Percentiles rank a stretch among this genome's conserved stretches.
phyloP scores from a whole-genome alignment of 148 eudicot genomes.

The Rhododendron simsii region DNA sequence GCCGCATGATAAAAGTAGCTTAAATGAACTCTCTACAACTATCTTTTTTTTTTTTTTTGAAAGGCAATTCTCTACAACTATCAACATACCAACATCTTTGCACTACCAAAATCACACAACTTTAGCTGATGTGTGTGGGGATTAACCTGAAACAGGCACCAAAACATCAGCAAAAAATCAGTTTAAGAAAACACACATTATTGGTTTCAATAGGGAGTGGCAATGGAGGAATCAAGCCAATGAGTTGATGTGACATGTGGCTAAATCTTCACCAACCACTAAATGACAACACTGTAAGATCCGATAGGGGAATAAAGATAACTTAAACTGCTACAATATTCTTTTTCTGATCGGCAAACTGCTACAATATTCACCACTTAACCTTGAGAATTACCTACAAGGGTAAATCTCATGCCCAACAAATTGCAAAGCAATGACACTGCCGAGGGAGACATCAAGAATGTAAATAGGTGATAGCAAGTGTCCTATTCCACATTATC shows the following conservation, averaged over 20 bases:
- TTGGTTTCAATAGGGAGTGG: background rate
- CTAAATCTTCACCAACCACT: background rate
- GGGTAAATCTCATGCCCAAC: background rate
- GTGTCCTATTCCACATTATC: background rate
- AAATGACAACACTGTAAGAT: background rate
- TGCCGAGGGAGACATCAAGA: background rate
- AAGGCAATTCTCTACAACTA: background rate
- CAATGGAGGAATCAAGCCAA: background rate
- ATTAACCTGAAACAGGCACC: conserved; percentile 61
- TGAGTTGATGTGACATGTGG: background rate
- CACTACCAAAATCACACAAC: conserved; percentile 96
- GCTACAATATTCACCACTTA: background rate
- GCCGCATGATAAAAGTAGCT: background rate
- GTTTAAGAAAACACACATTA: background rate
- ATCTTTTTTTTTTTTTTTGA: background rate
- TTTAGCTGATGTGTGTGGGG: conserved; percentile 85
- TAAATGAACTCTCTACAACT: background rate
- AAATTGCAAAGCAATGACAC: background rate
- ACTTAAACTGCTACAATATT: background rate
- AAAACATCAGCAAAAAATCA: background rate
- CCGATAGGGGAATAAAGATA: background rate
- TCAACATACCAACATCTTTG: conserved; percentile 81
- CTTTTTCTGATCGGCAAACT: background rate
- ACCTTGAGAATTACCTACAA: background rate
- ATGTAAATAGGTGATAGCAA: background rate